Base-by-base conservation (phyloP, 1,284 basidiomycete genomes). In the Coriolopsis trogii region DNA sequence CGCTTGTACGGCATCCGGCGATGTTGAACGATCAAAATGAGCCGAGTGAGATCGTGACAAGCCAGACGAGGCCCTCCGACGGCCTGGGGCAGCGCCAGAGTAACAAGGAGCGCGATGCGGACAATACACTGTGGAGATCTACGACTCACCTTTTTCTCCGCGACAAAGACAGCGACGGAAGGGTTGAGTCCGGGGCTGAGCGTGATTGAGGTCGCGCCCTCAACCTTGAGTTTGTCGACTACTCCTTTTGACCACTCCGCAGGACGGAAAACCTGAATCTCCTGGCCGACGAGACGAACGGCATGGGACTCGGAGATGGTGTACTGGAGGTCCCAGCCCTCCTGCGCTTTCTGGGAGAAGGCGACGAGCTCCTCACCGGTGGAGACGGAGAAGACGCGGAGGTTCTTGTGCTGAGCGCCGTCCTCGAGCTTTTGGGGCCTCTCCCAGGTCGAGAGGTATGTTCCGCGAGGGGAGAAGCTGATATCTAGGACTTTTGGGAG, bases 391-490 rank as follows among this genome's bases (percentile, higher is more conserved):
- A 93, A 96, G 55, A 96, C 75, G 53, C 89, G 84, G 58, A 93
- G 81, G 70, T 96, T 96, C 75, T 91, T 93, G 77, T 93, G 89
- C 68, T 92, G 89, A 10, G 80, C 69, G 51, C 85, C 89, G 60
- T 93, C 91, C 67, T 92, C 92, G 43, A 87, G 79, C 71, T 92
- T 92, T 59, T 80, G 81, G 58, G 87, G 90, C 55, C 96, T 84
- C 74, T 98, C 94, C 91, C 94, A 98, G 40, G 93, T 97, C 53
- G 91, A 93, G 42, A 99, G 70, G 71, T 92, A 97, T 1, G 90
- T 93, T 39, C 93, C 95, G 57, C 89, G 84, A 6, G 96, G 95
- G 6, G 95, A 98, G 72, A 98, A 97, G 59, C 81, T 81, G 62
- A 98, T 73, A 65, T 96, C 94, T 52, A 94, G 70, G 61, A 91